A percentile compares a stretch with the other conserved stretches of the same genome.
phyloP scores from a whole-genome alignment of 805 yeast species.

The Blastobotrys attinorum region DNA sequence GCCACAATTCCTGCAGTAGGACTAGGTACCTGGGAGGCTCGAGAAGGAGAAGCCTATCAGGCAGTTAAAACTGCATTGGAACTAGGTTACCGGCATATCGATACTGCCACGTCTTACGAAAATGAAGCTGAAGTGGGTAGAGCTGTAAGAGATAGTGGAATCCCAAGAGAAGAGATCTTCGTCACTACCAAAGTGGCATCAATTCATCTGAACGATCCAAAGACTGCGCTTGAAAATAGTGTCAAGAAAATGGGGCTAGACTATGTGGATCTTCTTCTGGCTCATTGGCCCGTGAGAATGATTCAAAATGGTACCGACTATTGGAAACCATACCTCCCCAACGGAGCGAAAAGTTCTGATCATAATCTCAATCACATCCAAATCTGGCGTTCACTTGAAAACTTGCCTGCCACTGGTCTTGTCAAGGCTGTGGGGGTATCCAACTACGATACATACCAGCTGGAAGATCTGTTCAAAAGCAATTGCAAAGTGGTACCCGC shows the following conservation, averaged over 20 bases:
- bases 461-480: conserved; percentile 42
- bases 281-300: conserved; percentile 56
- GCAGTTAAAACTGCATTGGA: conserved; percentile 51
- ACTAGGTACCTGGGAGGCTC: conserved; percentile 57
- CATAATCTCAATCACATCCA: conserved; percentile 30
- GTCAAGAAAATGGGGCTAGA: conserved; percentile 46
- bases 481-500: conserved; percentile 54
- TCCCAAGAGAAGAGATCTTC: conserved; percentile 44
- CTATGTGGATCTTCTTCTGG: conserved; percentile 57
- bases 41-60: conserved; percentile 36
- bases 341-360: conserved; percentile 12
- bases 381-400: conserved; percentile 59
- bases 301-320: conserved; percentile 34
- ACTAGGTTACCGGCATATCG: conserved; percentile 64
- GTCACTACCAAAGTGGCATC: conserved; percentile 60
- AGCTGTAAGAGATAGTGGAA: conserved; percentile 35
- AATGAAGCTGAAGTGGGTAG: conserved; percentile 61
- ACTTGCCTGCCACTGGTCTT: conserved; percentile 39
- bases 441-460: conserved; percentile 31
- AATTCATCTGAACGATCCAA: conserved; percentile 31
- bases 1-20: conserved; percentile 56
- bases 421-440: conserved; percentile 71
- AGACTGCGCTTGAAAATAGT: conserved; percentile 42
- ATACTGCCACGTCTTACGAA: conserved; percentile 61
- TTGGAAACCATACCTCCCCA: conserved; percentile 30